Percentiles rank a stretch among this genome's conserved stretches.
Evolutionary conservation across 2,329 filamentous ascomycete genomes (phyloP).

Genomic region (Talaromyces sp.): DNA sequence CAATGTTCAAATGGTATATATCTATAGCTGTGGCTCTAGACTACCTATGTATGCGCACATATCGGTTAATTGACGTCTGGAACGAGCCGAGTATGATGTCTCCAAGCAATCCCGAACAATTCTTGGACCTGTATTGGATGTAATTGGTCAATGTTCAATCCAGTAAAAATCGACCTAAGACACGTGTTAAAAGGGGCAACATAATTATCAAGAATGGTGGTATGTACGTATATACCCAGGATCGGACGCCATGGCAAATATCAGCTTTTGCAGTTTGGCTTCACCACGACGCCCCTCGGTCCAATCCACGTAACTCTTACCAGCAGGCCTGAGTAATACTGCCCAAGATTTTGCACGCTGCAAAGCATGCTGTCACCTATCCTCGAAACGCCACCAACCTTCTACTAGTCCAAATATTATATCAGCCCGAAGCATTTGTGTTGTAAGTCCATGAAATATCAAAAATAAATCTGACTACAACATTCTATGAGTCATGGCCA

Average conservation of each 20-base stretch:
- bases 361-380: conserved; percentile 24
- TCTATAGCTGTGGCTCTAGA: no score
- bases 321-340: background rate
- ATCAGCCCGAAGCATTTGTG: conserved; percentile 27
- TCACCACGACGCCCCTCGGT: background rate
- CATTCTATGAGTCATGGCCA: background rate
- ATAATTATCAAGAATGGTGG: no score
- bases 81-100: no score
- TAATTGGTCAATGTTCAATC: no score
- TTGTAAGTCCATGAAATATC: conserved; percentile 26
- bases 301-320: background rate
- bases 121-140: no score
- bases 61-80: no score
- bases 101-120: no score
- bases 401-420: conserved; percentile 34
- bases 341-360: conserved; percentile 15
- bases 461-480: background rate
- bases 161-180: no score
- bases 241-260: background rate
- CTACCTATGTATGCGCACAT: no score
- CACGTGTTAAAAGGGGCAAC: no score
- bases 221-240: background rate
- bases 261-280: background rate
- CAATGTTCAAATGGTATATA: no score
- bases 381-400: conserved; percentile 38